These are phyloP conservation scores for Purpureocillium takamizusanense DNA, from an alignment of 2,329 filamentous ascomycete species.

Conservation along the genomic window DNA sequence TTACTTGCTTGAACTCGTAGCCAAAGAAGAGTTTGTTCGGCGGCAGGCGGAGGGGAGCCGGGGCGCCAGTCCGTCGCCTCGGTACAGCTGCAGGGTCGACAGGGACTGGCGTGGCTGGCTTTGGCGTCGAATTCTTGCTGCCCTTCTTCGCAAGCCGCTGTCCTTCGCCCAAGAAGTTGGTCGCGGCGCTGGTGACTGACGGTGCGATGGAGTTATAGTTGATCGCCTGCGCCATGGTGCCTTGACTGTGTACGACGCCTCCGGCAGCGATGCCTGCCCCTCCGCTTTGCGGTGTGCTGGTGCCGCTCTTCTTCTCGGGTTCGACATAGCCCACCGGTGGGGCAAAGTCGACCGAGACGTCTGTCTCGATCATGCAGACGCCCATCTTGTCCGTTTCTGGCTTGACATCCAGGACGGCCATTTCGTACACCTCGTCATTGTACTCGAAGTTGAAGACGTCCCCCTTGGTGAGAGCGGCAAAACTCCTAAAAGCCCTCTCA, in stretches of 20 bases:
- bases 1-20: constrained; percentile 83
- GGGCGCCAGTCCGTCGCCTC: constrained; percentile 58
- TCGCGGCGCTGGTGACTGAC: constrained; percentile 58
- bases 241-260: constrained; percentile 71
- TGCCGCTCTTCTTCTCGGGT: constrained; percentile 69
- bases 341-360: constrained; percentile 93
- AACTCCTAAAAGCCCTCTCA: constrained; percentile 93
- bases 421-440: constrained; percentile 88
- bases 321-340: constrained; percentile 91
- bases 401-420: constrained; percentile 90
- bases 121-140: constrained; percentile 57
- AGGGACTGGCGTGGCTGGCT: constrained; percentile 61
- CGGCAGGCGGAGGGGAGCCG: constrained; percentile 74
- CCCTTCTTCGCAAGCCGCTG: constrained; percentile 80
- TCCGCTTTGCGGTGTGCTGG: constrained; percentile 70
- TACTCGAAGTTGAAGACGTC: constrained; percentile 96
- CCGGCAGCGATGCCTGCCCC: constrained; percentile 57
- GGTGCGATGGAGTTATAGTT: constrained; percentile 91
- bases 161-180: constrained; percentile 72
- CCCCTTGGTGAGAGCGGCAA: constrained; percentile 84
- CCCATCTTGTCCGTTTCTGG: constrained; percentile 74
- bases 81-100: constrained; percentile 19
- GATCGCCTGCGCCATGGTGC: constrained; percentile 96
- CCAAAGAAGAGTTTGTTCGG: constrained; percentile 95
- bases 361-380: constrained; percentile 92